Conservation (phyloP, 208 protist genomes). For the Leishmania mexicana region DNA sequence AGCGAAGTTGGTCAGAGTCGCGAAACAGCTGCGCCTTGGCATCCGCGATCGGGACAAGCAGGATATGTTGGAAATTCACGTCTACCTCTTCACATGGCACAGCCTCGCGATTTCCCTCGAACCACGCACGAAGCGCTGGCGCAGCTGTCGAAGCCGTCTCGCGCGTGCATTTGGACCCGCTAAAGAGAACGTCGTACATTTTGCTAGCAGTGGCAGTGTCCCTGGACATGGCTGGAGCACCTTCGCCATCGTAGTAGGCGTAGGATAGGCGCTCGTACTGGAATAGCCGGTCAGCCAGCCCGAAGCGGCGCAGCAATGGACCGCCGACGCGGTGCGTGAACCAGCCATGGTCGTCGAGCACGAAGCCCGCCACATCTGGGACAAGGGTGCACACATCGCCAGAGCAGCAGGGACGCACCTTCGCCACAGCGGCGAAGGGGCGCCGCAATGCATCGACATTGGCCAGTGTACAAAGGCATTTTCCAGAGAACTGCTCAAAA, state of each 20-base stretch:
- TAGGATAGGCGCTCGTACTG: constrained; percentile 52
- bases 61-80: constrained; percentile 68
- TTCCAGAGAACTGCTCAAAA: constrained; percentile 37
- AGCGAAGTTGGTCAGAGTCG: constrained; percentile 22
- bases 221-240: background rate
- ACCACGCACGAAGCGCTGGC: constrained; percentile 16
- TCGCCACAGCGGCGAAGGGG: constrained; percentile 34
- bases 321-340: constrained; percentile 57
- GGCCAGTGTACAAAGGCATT: constrained; percentile 4
- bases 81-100: constrained; percentile 34
- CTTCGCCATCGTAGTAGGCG: constrained; percentile 6
- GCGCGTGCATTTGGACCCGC: constrained; percentile 26
- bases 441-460: constrained; percentile 7
- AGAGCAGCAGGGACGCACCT: constrained; percentile 31
- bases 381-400: constrained; percentile 38
- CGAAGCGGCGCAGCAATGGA: constrained; percentile 40
- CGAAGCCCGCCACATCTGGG: constrained; percentile 33
- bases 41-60: constrained; percentile 62
- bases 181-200: constrained; percentile 65
- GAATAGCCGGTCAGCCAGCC: constrained; percentile 58
- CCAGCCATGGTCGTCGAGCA: constrained; percentile 42
- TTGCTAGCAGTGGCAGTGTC: background rate
- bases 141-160: constrained; percentile 4
- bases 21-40: constrained; percentile 34
- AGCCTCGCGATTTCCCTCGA: constrained; percentile 8